Evolutionary conservation across 352 stramenopile species (phyloP).

Genomic region (Hyaloperonospora arabidopsidis): DNA sequence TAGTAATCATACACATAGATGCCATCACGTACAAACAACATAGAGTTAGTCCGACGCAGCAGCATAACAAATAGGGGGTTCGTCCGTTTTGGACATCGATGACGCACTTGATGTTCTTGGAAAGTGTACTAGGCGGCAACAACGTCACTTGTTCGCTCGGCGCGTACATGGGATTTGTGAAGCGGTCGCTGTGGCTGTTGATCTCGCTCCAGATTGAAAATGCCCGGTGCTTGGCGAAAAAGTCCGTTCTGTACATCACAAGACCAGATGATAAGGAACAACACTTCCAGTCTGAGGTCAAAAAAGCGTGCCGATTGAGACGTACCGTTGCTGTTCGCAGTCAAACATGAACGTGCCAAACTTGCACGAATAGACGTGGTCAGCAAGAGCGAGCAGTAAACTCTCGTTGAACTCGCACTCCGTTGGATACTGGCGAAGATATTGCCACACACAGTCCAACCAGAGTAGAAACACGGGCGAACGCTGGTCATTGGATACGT

Average conservation of each 20-base stretch:
- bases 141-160: constrained; percentile 36
- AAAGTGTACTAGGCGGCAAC: constrained; percentile 65
- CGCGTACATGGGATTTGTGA: constrained; percentile 60
- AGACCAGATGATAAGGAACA: background rate
- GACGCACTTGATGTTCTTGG: constrained; percentile 85
- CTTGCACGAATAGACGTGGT: constrained; percentile 95
- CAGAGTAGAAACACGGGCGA: constrained; percentile 98
- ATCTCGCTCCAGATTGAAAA: constrained; percentile 78
- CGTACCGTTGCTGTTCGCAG: constrained; percentile 84
- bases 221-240: constrained; percentile 69
- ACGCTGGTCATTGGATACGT: constrained; percentile 88
- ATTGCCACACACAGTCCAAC: constrained; percentile 97
- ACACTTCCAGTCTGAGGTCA: background rate
- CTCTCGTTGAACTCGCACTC: constrained; percentile 96
- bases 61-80: no score
- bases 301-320: constrained; percentile 6
- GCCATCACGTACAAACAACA: no score
- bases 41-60: no score
- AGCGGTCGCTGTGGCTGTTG: constrained; percentile 60
- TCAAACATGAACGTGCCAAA: constrained; percentile 98
- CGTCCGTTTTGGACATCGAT: no score
- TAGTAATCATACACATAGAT: background rate
- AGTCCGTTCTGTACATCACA: constrained; percentile 46
- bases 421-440: constrained; percentile 92
- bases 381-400: constrained; percentile 88